These are phyloP conservation scores for Peronospora tabacina DNA, from an alignment of 352 stramenopile genomes.

Conservation along the genomic window DNA sequence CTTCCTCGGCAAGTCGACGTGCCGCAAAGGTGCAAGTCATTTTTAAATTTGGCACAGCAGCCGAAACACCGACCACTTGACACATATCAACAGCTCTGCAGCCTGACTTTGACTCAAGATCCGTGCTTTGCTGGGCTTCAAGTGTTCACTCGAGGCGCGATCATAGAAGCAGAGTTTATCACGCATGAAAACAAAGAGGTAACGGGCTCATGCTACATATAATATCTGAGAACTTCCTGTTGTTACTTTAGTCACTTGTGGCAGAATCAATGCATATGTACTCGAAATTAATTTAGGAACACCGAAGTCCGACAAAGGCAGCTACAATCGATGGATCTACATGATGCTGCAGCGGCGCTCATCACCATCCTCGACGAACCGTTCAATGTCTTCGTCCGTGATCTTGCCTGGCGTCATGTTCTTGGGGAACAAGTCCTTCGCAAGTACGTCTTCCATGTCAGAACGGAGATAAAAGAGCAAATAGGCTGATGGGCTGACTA, in stretches of 20 bases:
- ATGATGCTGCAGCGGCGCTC: slow-evolving; percentile 78
- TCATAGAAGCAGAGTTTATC: too few relatives aligned
- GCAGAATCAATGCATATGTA: slow-evolving; percentile 12
- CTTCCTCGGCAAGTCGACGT: too few relatives aligned
- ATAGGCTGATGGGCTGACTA: slow-evolving; percentile 84
- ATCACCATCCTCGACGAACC: slow-evolving; percentile 78
- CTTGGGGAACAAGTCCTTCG: slow-evolving; percentile 81
- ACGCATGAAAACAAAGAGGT: too few relatives aligned
- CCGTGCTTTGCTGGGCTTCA: too few relatives aligned
- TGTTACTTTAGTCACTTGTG: slow-evolving; percentile 14
- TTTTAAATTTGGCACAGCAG: too few relatives aligned
- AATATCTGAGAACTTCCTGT: slow-evolving; percentile 32
- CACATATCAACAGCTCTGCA: too few relatives aligned
- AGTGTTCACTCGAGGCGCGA: too few relatives aligned
- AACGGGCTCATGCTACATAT: slow-evolving; percentile 52
- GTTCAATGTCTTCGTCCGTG: slow-evolving; percentile 86
- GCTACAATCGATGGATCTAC: slow-evolving; percentile 31
- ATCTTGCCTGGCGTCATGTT: slow-evolving; percentile 82
- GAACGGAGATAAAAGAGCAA: slow-evolving; percentile 89
- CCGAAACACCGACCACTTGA: too few relatives aligned
- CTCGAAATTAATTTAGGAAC: too few relatives aligned
- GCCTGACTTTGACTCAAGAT: too few relatives aligned
- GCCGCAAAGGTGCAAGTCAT: too few relatives aligned
- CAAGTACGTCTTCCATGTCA: slow-evolving; percentile 75
- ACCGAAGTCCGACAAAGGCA: background rate